These are phyloP conservation scores for Lasiosphaeriaceae sp. DNA, from an alignment of 495 filamentous ascomycete species.

Conservation along the genomic window DNA sequence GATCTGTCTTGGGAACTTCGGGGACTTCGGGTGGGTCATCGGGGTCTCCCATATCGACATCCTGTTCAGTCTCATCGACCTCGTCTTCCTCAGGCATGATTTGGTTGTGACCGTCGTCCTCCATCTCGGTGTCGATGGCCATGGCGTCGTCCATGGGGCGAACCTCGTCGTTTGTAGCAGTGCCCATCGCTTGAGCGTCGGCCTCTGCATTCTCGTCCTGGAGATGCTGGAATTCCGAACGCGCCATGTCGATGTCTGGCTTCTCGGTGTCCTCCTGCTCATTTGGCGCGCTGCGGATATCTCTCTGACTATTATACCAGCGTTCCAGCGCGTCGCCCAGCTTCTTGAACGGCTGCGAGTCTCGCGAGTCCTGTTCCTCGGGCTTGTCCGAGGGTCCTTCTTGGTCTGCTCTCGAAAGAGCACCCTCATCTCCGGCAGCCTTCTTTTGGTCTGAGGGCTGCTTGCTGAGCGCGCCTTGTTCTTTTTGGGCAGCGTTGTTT, in stretches of 20 bases:
- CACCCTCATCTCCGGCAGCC: constrained; percentile 46
- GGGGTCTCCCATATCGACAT: constrained; percentile 39
- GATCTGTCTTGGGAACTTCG: constrained; percentile 41
- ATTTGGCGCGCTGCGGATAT: constrained; percentile 67
- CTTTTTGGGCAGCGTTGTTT: constrained; percentile 42
- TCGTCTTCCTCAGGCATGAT: constrained; percentile 57
- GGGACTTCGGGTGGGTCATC: constrained; percentile 27
- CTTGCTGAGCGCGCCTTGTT: constrained; percentile 35
- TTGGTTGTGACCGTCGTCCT: constrained; percentile 44
- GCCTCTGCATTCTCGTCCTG: constrained; percentile 72
- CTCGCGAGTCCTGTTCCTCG: constrained; percentile 40
- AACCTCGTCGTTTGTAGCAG: constrained; percentile 82
- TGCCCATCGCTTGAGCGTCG: constrained; percentile 87
- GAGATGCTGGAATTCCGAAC: constrained; percentile 80
- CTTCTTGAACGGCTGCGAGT: constrained; percentile 76
- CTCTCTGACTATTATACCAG: constrained; percentile 80
- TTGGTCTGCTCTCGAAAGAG: constrained; percentile 48
- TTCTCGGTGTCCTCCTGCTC: constrained; percentile 44
- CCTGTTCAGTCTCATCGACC: constrained; percentile 44
- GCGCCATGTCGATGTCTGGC: constrained; percentile 46
- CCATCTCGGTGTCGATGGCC: constrained; percentile 69
- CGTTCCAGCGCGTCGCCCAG: constrained; percentile 89
- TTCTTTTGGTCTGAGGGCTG: constrained; percentile 47
- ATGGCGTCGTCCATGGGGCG: constrained; percentile 76
- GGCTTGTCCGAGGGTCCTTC: constrained; percentile 39